phyloP scores from a whole-genome alignment of 805 yeast genomes.

The Lipomyces kockii region DNA sequence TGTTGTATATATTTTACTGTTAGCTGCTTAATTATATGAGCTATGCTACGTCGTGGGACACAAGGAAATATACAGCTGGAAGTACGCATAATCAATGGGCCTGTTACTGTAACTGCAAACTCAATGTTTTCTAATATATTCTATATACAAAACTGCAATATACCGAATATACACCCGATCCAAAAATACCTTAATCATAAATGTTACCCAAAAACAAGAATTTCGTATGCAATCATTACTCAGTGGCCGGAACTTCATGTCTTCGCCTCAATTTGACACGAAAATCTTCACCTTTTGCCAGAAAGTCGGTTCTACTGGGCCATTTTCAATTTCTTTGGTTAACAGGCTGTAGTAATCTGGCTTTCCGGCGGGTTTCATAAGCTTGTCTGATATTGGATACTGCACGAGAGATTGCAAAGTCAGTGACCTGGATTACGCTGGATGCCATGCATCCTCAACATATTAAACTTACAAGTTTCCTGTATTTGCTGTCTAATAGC shows the following conservation, averaged over 20 bases:
- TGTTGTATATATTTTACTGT: conserved; percentile 1
- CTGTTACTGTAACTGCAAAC: neutral
- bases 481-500: conserved; percentile 13
- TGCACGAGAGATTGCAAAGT: neutral
- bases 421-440: neutral
- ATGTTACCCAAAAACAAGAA: neutral
- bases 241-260: neutral
- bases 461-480: conserved; percentile 15
- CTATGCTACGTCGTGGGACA: neutral
- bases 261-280: conserved; percentile 13
- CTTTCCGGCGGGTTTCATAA: conserved; percentile 36
- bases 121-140: neutral
- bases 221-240: neutral
- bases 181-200: neutral
- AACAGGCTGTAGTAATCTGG: conserved; percentile 36
- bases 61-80: neutral
- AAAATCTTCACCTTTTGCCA: conserved; percentile 24
- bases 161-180: neutral
- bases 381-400: conserved; percentile 36
- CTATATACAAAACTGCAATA: neutral
- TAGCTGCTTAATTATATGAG: neutral
- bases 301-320: conserved; percentile 24
- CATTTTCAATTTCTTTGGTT: conserved; percentile 26
- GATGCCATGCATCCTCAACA: neutral
- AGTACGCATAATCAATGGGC: no score